A percentile compares a stretch with the other conserved stretches of the same genome.
These are phyloP conservation scores for Gonium pectorale DNA, from an alignment of 139 green algal species.

Conservation along the genomic window DNA sequence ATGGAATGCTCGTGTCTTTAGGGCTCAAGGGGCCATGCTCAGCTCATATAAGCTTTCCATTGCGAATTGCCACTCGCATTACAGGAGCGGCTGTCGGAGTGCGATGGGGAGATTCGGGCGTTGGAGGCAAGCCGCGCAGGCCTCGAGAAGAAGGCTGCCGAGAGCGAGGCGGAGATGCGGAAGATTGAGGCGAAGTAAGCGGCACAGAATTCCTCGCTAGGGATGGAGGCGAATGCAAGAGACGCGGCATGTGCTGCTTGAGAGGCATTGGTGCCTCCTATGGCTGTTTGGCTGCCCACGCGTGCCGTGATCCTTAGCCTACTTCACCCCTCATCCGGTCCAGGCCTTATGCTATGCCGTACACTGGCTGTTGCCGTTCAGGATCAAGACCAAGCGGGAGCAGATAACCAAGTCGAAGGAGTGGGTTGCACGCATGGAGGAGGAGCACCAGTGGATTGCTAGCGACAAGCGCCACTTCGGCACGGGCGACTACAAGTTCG, in stretches of 20 bases:
- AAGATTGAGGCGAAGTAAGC: slow-evolving; percentile 50
- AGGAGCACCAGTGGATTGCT: slow-evolving; percentile 86
- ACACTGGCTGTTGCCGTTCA: too few species aligned
- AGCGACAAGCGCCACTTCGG: slow-evolving; percentile 68
- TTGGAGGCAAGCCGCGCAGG: slow-evolving; percentile 52
- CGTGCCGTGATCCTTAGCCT: too few species aligned
- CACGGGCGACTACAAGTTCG: slow-evolving; percentile 87
- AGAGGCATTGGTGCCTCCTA: too few species aligned
- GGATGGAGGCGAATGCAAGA: too few species aligned
- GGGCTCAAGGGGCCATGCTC: too few species aligned
- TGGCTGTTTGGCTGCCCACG: too few species aligned
- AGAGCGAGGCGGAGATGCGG: slow-evolving; percentile 49
- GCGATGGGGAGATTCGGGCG: slow-evolving; percentile 82
- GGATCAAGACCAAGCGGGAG: slow-evolving; percentile 46
- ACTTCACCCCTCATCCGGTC: too few species aligned
- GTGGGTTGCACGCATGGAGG: slow-evolving; percentile 59
- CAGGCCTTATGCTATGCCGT: too few species aligned
- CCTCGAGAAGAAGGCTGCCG: slow-evolving; percentile 18
- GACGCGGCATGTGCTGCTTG: too few species aligned
- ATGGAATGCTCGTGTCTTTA: not conserved
- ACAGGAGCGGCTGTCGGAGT: slow-evolving; percentile 73
- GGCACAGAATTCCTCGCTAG: too few species aligned
- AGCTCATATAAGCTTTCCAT: too few species aligned
- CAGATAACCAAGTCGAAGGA: slow-evolving; percentile 5
- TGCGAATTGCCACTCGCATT: too few species aligned